Evolutionary conservation across 2,329 filamentous ascomycete species (phyloP).

Genomic region (Biscogniauxia sp.): DNA sequence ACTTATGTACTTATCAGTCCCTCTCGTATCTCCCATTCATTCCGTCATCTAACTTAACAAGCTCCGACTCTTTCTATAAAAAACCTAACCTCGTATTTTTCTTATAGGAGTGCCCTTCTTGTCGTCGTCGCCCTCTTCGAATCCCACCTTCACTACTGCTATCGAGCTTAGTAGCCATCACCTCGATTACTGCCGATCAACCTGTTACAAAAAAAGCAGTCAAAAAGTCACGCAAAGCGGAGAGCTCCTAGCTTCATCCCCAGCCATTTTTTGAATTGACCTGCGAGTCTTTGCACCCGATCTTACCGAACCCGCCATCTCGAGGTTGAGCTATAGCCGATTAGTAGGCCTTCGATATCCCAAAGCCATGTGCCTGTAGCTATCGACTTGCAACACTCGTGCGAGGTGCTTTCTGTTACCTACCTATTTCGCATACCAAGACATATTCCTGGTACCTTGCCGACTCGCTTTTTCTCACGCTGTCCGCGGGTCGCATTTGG

Average conservation of each 20-base stretch:
- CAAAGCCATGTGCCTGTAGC: constrained; percentile 15
- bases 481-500: constrained; percentile 10
- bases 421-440: constrained; percentile 4
- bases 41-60: neutral
- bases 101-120: neutral
- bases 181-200: neutral
- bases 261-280: constrained; percentile 1
- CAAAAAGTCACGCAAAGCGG: neutral
- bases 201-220: neutral
- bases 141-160: neutral
- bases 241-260: neutral
- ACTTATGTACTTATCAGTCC: neutral
- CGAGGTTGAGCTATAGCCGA: constrained; percentile 4
- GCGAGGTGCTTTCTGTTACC: constrained; percentile 8
- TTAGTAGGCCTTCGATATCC: neutral
- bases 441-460: neutral
- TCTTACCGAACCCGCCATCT: constrained; percentile 7
- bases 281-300: constrained; percentile 1
- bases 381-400: constrained; percentile 5
- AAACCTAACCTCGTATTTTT: neutral
- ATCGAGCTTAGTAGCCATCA: neutral
- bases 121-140: too few species aligned
- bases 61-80: neutral
- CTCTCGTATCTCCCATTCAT: neutral
- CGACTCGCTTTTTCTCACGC: constrained; percentile 1